Evolutionary conservation across 257 asterid species (phyloP).

Genomic region (Solanum gracilifrons): DNA sequence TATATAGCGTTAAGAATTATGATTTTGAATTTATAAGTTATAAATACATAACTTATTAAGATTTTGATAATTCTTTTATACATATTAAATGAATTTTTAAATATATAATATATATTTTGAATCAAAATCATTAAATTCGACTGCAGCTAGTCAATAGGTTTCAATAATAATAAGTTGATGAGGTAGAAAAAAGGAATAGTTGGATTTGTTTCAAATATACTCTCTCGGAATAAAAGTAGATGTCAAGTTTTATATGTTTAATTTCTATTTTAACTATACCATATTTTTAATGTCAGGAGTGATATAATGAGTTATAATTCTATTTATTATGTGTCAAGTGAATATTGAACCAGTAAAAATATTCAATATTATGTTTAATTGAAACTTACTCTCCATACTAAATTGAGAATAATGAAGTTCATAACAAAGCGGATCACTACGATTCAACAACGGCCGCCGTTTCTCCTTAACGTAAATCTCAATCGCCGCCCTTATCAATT

Average conservation of each 20-base stretch:
- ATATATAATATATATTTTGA: too few species aligned
- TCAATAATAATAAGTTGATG: too few species aligned
- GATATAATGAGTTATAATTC: too few species aligned
- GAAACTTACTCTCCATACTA: slow-evolving; percentile 35
- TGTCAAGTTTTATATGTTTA: background rate
- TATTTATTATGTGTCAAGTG: too few species aligned
- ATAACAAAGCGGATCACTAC: slow-evolving; percentile 17
- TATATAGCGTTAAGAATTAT: background rate
- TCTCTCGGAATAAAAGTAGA: background rate
- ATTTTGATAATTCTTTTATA: background rate
- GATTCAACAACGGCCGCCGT: slow-evolving; percentile 43
- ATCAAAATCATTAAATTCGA: too few species aligned
- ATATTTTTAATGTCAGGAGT: too few species aligned
- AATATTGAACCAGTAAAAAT: too few species aligned
- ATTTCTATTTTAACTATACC: background rate
- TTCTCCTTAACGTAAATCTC: slow-evolving; percentile 40
- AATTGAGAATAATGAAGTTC: slow-evolving; percentile 56
- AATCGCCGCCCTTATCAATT: slow-evolving; percentile 37
- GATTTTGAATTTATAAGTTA: background rate
- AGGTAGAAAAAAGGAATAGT: too few species aligned
- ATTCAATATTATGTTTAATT: too few species aligned
- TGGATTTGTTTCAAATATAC: background rate
- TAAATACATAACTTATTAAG: background rate
- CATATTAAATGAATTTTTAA: background rate
- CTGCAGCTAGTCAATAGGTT: too few species aligned